Evolutionary conservation across 192 early-diverging fungal species (phyloP).

Genomic region (Entomortierella chlamydospora): DNA sequence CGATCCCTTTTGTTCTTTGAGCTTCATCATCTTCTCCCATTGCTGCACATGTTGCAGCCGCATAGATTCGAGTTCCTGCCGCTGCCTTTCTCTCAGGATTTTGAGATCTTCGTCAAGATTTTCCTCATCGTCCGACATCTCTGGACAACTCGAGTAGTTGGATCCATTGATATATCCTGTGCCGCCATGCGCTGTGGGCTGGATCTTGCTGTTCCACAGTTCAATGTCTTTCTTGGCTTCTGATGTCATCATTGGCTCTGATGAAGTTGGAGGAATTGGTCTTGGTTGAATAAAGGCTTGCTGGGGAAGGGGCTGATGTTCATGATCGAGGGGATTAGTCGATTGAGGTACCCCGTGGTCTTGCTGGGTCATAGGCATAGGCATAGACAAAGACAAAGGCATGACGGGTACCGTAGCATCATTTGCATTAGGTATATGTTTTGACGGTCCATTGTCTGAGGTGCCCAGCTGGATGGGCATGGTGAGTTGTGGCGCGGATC

Average conservation of each 20-base stretch:
- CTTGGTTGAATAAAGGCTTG: slow-evolving; percentile 5
- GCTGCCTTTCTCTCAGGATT: slow-evolving; percentile 33
- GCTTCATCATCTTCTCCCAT: slow-evolving; percentile 53
- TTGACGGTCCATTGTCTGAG: slow-evolving; percentile 6
- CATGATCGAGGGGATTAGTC: background rate
- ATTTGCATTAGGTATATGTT: background rate
- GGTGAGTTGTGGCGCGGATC: background rate
- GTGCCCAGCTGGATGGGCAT: background rate
- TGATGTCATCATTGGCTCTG: slow-evolving; percentile 7
- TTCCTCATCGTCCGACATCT: slow-evolving; percentile 49
- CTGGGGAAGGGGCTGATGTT: slow-evolving; percentile 16
- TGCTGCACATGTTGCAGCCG: slow-evolving; percentile 39
- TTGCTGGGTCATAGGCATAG: background rate
- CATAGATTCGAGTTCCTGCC: slow-evolving; percentile 43
- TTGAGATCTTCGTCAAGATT: slow-evolving; percentile 47
- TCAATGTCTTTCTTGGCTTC: slow-evolving; percentile 36
- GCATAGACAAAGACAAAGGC: slow-evolving; percentile 11
- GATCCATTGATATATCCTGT: slow-evolving; percentile 36
- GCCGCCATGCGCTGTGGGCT: background rate
- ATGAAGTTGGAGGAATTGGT: background rate
- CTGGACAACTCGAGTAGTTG: slow-evolving; percentile 44
- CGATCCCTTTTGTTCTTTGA: slow-evolving; percentile 38
- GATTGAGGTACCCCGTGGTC: slow-evolving; percentile 25
- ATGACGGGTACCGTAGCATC: background rate
- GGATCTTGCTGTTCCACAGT: slow-evolving; percentile 10